Percentiles rank a stretch among this genome's conserved stretches.
Conservation (phyloP, 192 early-diverging fungal genomes). For the Coemansia sp. region DNA sequence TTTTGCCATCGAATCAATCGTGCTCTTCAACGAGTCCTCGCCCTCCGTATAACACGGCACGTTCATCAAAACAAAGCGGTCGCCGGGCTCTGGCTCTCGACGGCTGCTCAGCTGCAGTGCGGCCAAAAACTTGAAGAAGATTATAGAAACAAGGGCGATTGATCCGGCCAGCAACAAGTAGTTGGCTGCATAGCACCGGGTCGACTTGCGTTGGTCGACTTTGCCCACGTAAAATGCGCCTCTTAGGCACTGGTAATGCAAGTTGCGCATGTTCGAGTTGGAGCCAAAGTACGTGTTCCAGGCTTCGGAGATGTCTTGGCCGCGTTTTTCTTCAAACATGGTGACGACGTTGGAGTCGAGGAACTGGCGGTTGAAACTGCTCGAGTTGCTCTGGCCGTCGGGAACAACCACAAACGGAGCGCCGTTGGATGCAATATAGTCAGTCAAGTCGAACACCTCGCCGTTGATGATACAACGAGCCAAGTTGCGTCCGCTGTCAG, state of each 20-base stretch:
- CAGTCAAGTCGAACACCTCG: slow-evolving; percentile 70
- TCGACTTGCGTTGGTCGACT: slow-evolving; percentile 75
- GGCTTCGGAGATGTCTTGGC: slow-evolving; percentile 59
- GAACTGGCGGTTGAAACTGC: slow-evolving; percentile 57
- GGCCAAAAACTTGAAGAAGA: slow-evolving; percentile 91
- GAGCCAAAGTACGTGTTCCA: slow-evolving; percentile 58
- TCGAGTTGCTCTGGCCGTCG: slow-evolving; percentile 39
- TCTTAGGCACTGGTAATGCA: slow-evolving; percentile 70
- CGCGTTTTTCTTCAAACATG: slow-evolving; percentile 62
- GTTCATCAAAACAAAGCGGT: slow-evolving; percentile 89
- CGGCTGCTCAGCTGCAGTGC: slow-evolving; percentile 81
- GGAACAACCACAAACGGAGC: slow-evolving; percentile 51
- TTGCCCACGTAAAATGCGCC: slow-evolving; percentile 83
- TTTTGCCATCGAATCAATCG: slow-evolving; percentile 85
- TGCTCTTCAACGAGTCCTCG: slow-evolving; percentile 87
- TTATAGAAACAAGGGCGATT: slow-evolving; percentile 75
- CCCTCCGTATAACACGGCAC: slow-evolving; percentile 97
- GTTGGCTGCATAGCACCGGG: slow-evolving; percentile 71
- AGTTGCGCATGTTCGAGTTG: slow-evolving; percentile 42
- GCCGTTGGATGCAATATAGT: slow-evolving; percentile 59
- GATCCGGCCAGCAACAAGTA: slow-evolving; percentile 81
- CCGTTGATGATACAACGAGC: slow-evolving; percentile 64
- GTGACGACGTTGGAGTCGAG: slow-evolving; percentile 60
- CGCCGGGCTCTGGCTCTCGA: slow-evolving; percentile 77
- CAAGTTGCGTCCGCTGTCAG: slow-evolving; percentile 41